phyloP scores from a whole-genome alignment of 495 filamentous ascomycete species.

The Trichoderma erinaceum region DNA sequence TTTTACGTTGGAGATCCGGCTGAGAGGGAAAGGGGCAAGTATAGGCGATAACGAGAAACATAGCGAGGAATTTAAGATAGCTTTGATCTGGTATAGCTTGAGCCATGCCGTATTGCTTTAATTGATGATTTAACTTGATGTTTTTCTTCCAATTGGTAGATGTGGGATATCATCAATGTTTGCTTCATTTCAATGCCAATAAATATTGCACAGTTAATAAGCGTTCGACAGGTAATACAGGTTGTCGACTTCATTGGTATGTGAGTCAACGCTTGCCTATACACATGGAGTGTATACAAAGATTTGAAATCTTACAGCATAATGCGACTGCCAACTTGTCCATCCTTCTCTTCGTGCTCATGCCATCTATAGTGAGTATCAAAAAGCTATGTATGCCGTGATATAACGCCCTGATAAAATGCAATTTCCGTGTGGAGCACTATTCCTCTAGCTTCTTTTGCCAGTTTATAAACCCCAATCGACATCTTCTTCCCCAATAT shows the following conservation, averaged over 20 bases:
- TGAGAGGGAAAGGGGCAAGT: not conserved
- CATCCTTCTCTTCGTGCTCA: not conserved
- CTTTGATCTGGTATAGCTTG: not conserved
- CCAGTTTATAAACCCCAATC: not conserved
- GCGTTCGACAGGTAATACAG: too few relatives aligned
- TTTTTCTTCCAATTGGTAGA: not conserved
- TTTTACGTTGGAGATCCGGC: not conserved
- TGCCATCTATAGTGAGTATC: conserved; percentile 3
- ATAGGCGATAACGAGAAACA: not conserved
- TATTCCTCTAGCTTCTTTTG: not conserved
- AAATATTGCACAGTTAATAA: too few relatives aligned
- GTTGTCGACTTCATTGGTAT: too few relatives aligned
- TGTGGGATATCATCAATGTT: too few relatives aligned
- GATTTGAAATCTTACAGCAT: not conserved
- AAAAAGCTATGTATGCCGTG: not conserved
- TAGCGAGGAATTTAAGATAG: not conserved
- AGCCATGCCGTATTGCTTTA: conserved; percentile 2
- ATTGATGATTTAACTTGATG: not conserved
- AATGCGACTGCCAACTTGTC: not conserved
- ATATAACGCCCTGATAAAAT: not conserved
- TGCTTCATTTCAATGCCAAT: too few relatives aligned
- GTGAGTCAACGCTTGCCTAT: too few relatives aligned
- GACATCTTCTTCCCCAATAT: not conserved
- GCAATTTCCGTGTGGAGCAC: conserved; percentile 9
- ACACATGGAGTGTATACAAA: not conserved